Evolutionary conservation across 2,329 filamentous ascomycete species (phyloP).

Genomic region (Colletotrichum sp.): DNA sequence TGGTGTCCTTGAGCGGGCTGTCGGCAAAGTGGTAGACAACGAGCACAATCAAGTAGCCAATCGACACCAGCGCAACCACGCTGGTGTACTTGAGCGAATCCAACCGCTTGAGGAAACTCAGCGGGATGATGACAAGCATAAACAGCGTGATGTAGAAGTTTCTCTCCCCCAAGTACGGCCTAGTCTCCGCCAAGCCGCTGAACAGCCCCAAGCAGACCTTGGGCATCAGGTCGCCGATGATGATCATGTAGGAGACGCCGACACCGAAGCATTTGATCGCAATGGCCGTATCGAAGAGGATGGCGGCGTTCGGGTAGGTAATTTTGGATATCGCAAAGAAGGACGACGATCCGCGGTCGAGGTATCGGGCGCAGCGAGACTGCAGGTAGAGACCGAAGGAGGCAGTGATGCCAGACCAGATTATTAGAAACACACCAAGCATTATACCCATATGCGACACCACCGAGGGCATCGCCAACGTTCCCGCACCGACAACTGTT

Average conservation of each 20-base stretch:
- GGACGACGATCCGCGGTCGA: constrained; percentile 86
- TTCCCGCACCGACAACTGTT: constrained; percentile 88
- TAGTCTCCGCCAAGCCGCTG: constrained; percentile 58
- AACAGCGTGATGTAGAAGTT: constrained; percentile 99
- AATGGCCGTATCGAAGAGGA: constrained; percentile 95
- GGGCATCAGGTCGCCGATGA: constrained; percentile 98
- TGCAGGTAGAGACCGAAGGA: constrained; percentile 96
- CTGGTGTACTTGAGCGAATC: constrained; percentile 99
- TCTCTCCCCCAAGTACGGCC: constrained; percentile 82
- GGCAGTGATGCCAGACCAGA: constrained; percentile 89
- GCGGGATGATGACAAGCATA: constrained; percentile 93
- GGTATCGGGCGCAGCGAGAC: constrained; percentile 88
- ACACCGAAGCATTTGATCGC: constrained; percentile 98
- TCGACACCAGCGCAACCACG: constrained; percentile 87
- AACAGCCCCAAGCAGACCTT: constrained; percentile 87
- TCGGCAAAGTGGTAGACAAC: constrained; percentile 92
- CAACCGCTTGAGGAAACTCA: constrained; percentile 88
- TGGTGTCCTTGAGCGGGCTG: constrained; percentile 76
- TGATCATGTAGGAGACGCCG: constrained; percentile 96
- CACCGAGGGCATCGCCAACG: constrained; percentile 93
- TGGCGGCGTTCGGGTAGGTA: constrained; percentile 94
- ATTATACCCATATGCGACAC: constrained; percentile 95
- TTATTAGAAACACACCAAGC: constrained; percentile 80
- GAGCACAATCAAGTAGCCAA: constrained; percentile 90
- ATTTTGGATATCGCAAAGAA: constrained; percentile 98